Evolutionary conservation across 805 yeast species (phyloP).

Genomic region (Candida michaelii): DNA sequence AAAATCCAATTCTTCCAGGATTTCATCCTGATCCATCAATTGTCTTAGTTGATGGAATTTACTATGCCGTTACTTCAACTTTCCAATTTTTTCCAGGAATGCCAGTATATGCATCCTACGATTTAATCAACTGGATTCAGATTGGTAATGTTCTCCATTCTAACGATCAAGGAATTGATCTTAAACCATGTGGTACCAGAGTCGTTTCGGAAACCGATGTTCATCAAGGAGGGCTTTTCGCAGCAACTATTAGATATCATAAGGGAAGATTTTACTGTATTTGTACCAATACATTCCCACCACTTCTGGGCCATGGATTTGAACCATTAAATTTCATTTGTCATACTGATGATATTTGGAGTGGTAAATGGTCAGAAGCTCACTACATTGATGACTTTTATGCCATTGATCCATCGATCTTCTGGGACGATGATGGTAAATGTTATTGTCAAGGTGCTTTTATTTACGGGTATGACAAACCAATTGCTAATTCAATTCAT

Average conservation of each 20-base stretch:
- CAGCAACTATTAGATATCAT: conserved; percentile 9
- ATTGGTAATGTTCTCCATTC: conserved; percentile 8
- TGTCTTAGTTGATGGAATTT: conserved; percentile 8
- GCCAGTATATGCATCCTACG: conserved; percentile 10
- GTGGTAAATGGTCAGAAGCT: conserved; percentile 7
- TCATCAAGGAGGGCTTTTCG: conserved; percentile 7
- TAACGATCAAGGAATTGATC: conserved; percentile 7
- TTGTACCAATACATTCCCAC: conserved; percentile 4
- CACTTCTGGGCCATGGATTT: background rate
- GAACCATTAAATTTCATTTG: conserved; percentile 6
- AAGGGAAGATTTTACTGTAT: conserved; percentile 10
- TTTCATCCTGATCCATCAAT: conserved; percentile 10
- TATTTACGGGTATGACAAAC: conserved; percentile 9
- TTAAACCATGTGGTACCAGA: conserved; percentile 3
- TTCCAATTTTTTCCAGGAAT: conserved; percentile 9
- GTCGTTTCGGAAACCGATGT: background rate
- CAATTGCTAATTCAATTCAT: conserved; percentile 9
- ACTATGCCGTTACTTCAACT: conserved; percentile 8
- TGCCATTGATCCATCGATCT: conserved; percentile 10
- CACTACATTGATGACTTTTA: conserved; percentile 5
- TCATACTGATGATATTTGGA: conserved; percentile 11
- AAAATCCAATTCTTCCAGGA: conserved; percentile 8
- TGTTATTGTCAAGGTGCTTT: conserved; percentile 10
- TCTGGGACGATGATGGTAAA: conserved; percentile 9
- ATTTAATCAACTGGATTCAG: conserved; percentile 9